Conservation (phyloP, 192 early-diverging fungal genomes). For the Dissophora globulifera region DNA sequence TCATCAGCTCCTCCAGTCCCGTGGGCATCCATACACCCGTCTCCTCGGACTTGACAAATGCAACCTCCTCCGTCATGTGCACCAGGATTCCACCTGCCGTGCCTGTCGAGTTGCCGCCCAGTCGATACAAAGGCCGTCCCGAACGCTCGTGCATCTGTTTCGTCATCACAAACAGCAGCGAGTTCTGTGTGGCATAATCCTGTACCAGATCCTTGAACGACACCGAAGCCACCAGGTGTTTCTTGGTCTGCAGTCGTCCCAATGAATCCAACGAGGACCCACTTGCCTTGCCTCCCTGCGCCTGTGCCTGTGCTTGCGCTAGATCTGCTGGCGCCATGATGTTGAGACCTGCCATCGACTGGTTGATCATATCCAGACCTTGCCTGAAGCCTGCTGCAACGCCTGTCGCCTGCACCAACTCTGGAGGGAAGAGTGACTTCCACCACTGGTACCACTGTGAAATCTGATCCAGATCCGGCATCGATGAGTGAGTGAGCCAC, state of each 20-base stretch:
- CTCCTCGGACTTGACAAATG: constrained; percentile 64
- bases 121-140: constrained; percentile 67
- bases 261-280: constrained; percentile 20
- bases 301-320: constrained; percentile 29
- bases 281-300: constrained; percentile 11
- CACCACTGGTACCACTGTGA: constrained; percentile 63
- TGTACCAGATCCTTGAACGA: constrained; percentile 70
- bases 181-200: constrained; percentile 61
- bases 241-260: constrained; percentile 39
- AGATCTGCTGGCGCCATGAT: constrained; percentile 34
- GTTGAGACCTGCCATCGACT: constrained; percentile 47
- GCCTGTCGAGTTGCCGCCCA: constrained; percentile 59
- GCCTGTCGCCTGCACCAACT: constrained; percentile 53
- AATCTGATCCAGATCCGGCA: constrained; percentile 32
- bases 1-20: constrained; percentile 65
- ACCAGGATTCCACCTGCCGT: constrained; percentile 60
- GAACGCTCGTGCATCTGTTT: constrained; percentile 58
- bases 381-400: constrained; percentile 69
- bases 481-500: constrained; percentile 69
- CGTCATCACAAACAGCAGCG: constrained; percentile 66
- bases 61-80: constrained; percentile 72
- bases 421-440: constrained; percentile 64
- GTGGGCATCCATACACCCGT: constrained; percentile 64
- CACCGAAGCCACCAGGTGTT: constrained; percentile 39
- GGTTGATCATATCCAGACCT: constrained; percentile 80